Conservation (phyloP, 257 asterid species). For the Coffea eugenioides region DNA sequence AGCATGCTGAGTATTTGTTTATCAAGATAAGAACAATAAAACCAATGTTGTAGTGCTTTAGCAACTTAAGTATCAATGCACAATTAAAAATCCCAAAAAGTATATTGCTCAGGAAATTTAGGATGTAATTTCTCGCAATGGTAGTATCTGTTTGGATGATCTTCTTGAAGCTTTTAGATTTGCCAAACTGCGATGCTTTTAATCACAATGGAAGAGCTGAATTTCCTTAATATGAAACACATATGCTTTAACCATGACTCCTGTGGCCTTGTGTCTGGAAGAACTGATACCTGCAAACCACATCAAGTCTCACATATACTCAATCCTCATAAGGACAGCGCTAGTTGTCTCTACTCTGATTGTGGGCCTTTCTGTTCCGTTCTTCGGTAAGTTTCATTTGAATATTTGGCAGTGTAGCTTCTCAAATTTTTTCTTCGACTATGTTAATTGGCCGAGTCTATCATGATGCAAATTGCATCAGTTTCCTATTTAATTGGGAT, state of each 20-base stretch:
- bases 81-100: neutral
- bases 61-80: neutral
- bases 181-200: neutral
- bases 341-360: slow-evolving; percentile 75
- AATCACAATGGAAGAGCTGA: neutral
- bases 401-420: neutral
- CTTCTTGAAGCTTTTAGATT: neutral
- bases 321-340: slow-evolving; percentile 70
- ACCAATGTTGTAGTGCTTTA: neutral
- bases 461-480: neutral
- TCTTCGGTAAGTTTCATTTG: slow-evolving; percentile 55
- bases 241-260: slow-evolving; percentile 87
- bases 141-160: neutral
- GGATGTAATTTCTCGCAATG: neutral
- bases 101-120: neutral
- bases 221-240: slow-evolving; percentile 51
- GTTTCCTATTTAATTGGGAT: neutral
- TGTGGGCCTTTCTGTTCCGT: slow-evolving; percentile 74
- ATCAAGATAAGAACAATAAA: neutral
- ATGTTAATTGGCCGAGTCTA: neutral
- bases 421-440: neutral
- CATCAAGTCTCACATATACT: slow-evolving; percentile 48
- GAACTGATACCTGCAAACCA: slow-evolving; percentile 70
- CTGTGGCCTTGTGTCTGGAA: slow-evolving; percentile 92
- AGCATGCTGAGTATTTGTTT: neutral